Conservation (phyloP, 352 stramenopile species). For the Sclerospora graminicola region DNA sequence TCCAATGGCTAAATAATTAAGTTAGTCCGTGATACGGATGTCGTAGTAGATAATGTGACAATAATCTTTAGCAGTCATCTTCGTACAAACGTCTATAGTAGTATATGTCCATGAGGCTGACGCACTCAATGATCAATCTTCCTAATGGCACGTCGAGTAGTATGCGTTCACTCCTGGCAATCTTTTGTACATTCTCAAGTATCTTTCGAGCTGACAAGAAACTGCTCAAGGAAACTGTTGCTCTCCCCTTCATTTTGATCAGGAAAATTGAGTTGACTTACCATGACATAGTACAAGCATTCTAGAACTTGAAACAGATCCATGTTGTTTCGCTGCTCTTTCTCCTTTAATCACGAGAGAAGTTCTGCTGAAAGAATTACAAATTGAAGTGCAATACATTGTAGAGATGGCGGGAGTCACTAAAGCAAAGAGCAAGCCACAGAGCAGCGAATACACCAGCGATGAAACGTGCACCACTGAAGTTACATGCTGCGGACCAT, state of each 20-base stretch:
- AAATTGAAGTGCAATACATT: conserved; percentile 62
- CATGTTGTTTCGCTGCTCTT: conserved; percentile 33
- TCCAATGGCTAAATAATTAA: too few relatives aligned
- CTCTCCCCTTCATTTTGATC: conserved; percentile 6
- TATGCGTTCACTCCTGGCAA: conserved; percentile 43
- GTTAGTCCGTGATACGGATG: too few relatives aligned
- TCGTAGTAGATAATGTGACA: too few relatives aligned
- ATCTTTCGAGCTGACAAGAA: conserved; percentile 19
- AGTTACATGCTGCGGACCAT: too few relatives aligned
- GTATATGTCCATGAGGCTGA: conserved; percentile 10
- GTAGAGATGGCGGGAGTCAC: conserved; percentile 65
- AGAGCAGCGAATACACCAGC: conserved; percentile 52
- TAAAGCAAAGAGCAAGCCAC: conserved; percentile 50
- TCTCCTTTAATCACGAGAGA: conserved; percentile 57
- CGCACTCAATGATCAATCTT: conserved; percentile 25
- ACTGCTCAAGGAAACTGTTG: conserved; percentile 2
- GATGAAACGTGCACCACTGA: conserved; percentile 11
- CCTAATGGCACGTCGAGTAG: conserved; percentile 56
- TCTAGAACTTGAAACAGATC: conserved; percentile 45
- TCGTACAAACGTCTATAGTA: not conserved
- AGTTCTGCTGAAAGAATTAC: conserved; percentile 42
- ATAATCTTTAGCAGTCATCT: not conserved
- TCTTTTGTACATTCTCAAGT: conserved; percentile 43
- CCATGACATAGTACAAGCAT: conserved; percentile 31
- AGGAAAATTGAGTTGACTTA: conserved; percentile 13